Evolutionary conservation across 2,329 filamentous ascomycete genomes (phyloP).

Genomic region (Pseudogymnoascus destructans): DNA sequence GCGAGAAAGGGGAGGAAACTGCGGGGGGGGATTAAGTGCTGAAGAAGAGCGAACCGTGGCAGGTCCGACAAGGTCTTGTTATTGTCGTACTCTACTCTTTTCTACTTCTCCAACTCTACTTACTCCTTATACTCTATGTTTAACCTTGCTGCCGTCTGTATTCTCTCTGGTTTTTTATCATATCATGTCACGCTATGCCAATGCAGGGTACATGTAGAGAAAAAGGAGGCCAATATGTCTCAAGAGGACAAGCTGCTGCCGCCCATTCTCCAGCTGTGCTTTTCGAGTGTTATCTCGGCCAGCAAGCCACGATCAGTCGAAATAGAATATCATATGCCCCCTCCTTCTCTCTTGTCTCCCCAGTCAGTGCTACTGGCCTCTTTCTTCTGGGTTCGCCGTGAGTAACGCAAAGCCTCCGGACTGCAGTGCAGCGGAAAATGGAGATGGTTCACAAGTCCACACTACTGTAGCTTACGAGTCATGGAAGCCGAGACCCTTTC

Average conservation of each 20-base stretch:
- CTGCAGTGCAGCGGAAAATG: not conserved
- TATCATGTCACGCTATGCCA: not conserved
- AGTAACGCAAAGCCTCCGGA: not conserved
- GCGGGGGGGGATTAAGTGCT: not conserved
- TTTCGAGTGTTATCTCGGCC: not conserved
- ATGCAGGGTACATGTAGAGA: slow-evolving; percentile 3
- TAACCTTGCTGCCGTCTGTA: not conserved
- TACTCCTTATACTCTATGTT: not conserved
- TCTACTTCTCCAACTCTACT: not conserved
- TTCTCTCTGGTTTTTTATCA: not conserved
- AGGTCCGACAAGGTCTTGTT: slow-evolving; percentile 2
- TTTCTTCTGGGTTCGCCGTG: not conserved
- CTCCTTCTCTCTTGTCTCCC: not conserved
- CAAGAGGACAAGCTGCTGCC: not conserved
- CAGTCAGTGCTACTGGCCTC: not conserved
- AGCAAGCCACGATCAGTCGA: not conserved
- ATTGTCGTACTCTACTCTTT: not conserved
- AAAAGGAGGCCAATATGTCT: slow-evolving; percentile 4
- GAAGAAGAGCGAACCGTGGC: not conserved
- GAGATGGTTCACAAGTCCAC: not conserved
- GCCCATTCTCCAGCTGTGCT: not conserved
- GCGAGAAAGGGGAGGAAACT: not conserved
- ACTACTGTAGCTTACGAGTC: not conserved
- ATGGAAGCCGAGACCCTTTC: slow-evolving; percentile 5
- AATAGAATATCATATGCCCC: not conserved